These are phyloP conservation scores for Suillus plorans DNA, from an alignment of 768 basidiomycete genomes.

Conservation along the genomic window DNA sequence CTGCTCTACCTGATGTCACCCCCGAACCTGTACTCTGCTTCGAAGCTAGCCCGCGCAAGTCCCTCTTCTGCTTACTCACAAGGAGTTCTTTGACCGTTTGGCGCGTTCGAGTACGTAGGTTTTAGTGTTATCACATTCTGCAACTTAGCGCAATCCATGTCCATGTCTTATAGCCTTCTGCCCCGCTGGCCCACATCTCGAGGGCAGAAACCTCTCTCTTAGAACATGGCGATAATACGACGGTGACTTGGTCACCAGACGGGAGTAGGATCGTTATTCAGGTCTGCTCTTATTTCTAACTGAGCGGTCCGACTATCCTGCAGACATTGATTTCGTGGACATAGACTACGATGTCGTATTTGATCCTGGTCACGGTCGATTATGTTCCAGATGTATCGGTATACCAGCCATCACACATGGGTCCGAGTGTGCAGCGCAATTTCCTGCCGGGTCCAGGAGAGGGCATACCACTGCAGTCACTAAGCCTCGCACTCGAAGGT, in stretches of 20 bases:
- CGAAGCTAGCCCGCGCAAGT: conserved; percentile 67
- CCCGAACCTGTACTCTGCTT: conserved; percentile 59
- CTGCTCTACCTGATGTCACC: conserved; percentile 63
- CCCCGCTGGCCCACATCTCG: conserved; percentile 68
- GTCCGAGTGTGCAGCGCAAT: conserved; percentile 52
- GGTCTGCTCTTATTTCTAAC: conserved; percentile 41
- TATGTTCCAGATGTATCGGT: conserved; percentile 53
- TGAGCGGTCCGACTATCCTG: neutral
- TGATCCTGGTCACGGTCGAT: conserved; percentile 72
- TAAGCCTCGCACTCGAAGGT: conserved; percentile 74
- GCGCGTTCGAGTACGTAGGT: conserved; percentile 70
- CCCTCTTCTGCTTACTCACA: conserved; percentile 78
- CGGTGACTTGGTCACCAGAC: conserved; percentile 82
- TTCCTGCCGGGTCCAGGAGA: conserved; percentile 84
- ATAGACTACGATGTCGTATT: conserved; percentile 78
- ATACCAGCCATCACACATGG: conserved; percentile 54
- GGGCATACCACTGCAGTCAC: conserved; percentile 64
- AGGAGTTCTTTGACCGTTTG: conserved; percentile 71
- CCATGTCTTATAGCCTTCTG: conserved; percentile 54
- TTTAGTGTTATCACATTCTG: neutral
- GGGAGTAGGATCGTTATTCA: conserved; percentile 77
- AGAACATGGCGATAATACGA: conserved; percentile 80
- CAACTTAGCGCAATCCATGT: neutral
- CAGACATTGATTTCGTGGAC: conserved; percentile 6
- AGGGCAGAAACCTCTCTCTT: conserved; percentile 75